Evolutionary conservation across 768 basidiomycete species (phyloP).

Genomic region (Naematelia encephala): DNA sequence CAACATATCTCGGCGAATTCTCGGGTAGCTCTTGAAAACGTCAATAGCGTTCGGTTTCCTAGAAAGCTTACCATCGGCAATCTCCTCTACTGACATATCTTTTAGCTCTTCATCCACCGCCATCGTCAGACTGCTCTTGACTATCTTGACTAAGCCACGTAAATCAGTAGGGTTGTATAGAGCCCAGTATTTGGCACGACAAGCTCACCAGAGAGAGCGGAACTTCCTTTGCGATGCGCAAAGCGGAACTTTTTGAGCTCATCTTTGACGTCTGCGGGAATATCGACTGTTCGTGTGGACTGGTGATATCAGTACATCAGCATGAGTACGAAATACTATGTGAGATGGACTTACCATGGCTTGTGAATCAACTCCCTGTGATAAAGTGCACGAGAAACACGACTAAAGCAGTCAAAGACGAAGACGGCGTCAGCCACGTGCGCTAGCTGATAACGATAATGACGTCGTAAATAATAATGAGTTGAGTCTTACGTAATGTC

Average conservation of each 20-base stretch:
- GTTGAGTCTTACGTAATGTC: too few species aligned
- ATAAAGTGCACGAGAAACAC: too few species aligned
- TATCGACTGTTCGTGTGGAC: slow-evolving; percentile 66
- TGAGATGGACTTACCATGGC: slow-evolving; percentile 4
- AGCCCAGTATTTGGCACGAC: background rate
- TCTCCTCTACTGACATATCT: slow-evolving; percentile 71
- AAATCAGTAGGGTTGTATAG: background rate
- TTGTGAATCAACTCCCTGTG: too few species aligned
- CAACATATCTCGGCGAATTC: slow-evolving; percentile 77
- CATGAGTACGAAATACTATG: background rate
- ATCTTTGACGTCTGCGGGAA: slow-evolving; percentile 72
- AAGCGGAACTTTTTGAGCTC: slow-evolving; percentile 80
- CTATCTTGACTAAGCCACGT: slow-evolving; percentile 66
- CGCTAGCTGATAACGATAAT: too few species aligned
- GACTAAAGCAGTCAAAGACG: too few species aligned
- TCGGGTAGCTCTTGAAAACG: slow-evolving; percentile 75
- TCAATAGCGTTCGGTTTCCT: slow-evolving; percentile 6
- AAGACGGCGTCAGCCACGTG: too few species aligned
- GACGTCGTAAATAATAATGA: too few species aligned
- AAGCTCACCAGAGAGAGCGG: slow-evolving; percentile 59
- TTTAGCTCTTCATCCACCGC: slow-evolving; percentile 78
- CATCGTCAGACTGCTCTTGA: slow-evolving; percentile 75
- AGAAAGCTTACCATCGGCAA: slow-evolving; percentile 68
- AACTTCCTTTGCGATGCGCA: slow-evolving; percentile 58
- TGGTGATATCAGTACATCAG: slow-evolving; percentile 2